Evolutionary conservation across 768 basidiomycete genomes (phyloP).

Genomic region (Boletellus sp.): DNA sequence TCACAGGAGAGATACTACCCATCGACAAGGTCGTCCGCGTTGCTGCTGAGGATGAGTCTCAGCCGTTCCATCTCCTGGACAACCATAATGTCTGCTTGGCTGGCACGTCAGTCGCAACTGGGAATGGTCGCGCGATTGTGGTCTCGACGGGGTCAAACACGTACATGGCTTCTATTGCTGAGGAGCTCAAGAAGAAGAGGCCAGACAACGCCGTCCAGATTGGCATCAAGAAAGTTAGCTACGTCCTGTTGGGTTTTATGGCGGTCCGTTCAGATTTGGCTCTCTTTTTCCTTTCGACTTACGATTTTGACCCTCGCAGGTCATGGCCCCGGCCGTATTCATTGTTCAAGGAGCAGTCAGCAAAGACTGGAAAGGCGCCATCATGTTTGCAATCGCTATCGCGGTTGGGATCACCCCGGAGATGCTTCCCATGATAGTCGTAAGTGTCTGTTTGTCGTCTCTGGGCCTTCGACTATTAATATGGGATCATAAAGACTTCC

Average conservation of each 20-base stretch:
- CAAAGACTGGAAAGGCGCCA: conserved; percentile 30
- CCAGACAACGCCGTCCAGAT: conserved; percentile 34
- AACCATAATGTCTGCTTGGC: conserved; percentile 33
- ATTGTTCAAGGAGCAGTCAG: conserved; percentile 31
- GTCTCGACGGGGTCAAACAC: conserved; percentile 32
- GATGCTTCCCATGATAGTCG: conserved; percentile 34
- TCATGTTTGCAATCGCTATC: conserved; percentile 31
- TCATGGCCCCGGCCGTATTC: conserved; percentile 31
- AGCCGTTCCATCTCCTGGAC: conserved; percentile 28
- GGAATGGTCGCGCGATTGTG: conserved; percentile 30
- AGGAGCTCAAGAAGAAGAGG: conserved; percentile 30
- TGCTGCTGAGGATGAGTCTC: conserved; percentile 11
- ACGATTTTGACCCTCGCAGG: conserved; percentile 7
- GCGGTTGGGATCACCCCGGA: conserved; percentile 32
- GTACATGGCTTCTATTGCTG: conserved; percentile 35
- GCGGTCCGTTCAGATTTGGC: conserved; percentile 12
- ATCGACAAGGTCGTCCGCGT: conserved; percentile 28
- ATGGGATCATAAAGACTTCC: conserved; percentile 47
- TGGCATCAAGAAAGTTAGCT: conserved; percentile 33
- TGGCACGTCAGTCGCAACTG: conserved; percentile 33
- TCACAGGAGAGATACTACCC: conserved; percentile 36
- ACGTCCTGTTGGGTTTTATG: conserved; percentile 31
- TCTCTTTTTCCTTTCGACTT: neutral
- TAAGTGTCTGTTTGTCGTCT: conserved; percentile 8
- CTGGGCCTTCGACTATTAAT: neutral